Conservation (phyloP, 176 grass and related monocot species). For the Cymbopogon citratus region DNA sequence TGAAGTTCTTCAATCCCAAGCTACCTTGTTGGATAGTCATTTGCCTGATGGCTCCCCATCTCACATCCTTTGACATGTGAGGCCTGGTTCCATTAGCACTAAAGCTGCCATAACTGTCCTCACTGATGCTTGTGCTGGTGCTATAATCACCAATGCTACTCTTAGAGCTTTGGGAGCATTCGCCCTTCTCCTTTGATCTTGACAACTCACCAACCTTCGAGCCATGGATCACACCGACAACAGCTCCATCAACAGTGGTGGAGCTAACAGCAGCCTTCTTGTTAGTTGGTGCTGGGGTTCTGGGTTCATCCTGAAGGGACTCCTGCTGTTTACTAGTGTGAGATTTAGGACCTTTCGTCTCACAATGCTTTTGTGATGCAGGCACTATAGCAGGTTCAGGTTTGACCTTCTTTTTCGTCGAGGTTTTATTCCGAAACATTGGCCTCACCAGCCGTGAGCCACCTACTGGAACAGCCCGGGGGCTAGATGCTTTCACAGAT, state of each 20-base stretch:
- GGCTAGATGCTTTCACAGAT: conserved; percentile 51
- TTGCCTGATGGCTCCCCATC: conserved; percentile 71
- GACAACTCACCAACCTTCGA: conserved; percentile 41
- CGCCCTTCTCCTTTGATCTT: conserved; percentile 83
- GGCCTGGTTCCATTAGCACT: conserved; percentile 68
- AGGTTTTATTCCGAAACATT: conserved; percentile 60
- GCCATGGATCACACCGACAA: conserved; percentile 24
- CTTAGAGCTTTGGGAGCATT: conserved; percentile 92
- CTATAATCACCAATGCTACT: conserved; percentile 98
- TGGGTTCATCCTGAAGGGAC: conserved; percentile 39
- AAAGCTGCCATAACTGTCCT: conserved; percentile 76
- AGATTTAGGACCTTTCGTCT: conserved; percentile 37
- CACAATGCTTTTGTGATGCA: conserved; percentile 22
- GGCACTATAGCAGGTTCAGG: conserved; percentile 35
- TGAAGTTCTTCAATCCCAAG: conserved; percentile 86
- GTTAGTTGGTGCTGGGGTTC: conserved; percentile 35
- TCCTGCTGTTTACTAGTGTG: conserved; percentile 26
- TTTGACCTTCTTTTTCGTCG: conserved; percentile 79
- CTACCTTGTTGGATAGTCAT: conserved; percentile 67
- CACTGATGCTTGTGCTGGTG: conserved; percentile 87
- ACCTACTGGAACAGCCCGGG: conserved; percentile 45
- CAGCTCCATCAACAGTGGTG: not conserved
- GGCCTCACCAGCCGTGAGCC: conserved; percentile 58
- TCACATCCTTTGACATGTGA: conserved; percentile 96
- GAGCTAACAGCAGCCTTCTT: conserved; percentile 31